Percentiles rank a stretch among this genome's conserved stretches.
phyloP scores from a whole-genome alignment of 257 asterid genomes.

The Plantago ovata region DNA sequence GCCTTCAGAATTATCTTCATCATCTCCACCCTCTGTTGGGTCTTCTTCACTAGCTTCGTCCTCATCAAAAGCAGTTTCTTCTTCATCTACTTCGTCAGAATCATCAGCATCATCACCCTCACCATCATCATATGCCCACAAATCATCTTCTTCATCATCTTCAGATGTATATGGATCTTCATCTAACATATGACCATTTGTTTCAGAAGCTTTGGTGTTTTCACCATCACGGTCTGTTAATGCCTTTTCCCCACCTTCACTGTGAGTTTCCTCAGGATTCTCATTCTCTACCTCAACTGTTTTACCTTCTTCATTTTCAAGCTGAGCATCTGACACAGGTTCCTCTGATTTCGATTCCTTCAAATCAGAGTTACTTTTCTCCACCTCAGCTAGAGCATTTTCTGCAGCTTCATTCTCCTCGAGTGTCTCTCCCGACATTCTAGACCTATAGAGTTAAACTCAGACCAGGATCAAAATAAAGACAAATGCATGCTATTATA shows the following conservation, averaged over 20 bases:
- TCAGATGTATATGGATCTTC: background rate
- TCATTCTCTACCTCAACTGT: slow-evolving; percentile 16
- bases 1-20: slow-evolving; percentile 23
- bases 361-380: slow-evolving; percentile 16
- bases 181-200: slow-evolving; percentile 16
- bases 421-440: slow-evolving; percentile 29
- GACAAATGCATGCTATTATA: too few relatives aligned
- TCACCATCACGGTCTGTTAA: slow-evolving; percentile 17
- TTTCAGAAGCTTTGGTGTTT: slow-evolving; percentile 6
- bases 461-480: too few relatives aligned
- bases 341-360: slow-evolving; percentile 17
- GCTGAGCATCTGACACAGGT: slow-evolving; percentile 17
- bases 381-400: slow-evolving; percentile 21
- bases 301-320: slow-evolving; percentile 19
- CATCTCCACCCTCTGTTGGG: slow-evolving; percentile 25
- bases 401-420: slow-evolving; percentile 28
- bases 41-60: slow-evolving; percentile 35
- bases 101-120: slow-evolving; percentile 1
- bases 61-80: slow-evolving; percentile 20
- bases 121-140: slow-evolving; percentile 10
- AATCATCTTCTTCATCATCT: slow-evolving; percentile 16
- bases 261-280: slow-evolving; percentile 7
- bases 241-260: slow-evolving; percentile 5
- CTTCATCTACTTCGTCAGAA: background rate
- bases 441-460: slow-evolving; percentile 13